Base-by-base conservation (phyloP, 2,329 filamentous ascomycete genomes). In the Canariomyces notabilis region DNA sequence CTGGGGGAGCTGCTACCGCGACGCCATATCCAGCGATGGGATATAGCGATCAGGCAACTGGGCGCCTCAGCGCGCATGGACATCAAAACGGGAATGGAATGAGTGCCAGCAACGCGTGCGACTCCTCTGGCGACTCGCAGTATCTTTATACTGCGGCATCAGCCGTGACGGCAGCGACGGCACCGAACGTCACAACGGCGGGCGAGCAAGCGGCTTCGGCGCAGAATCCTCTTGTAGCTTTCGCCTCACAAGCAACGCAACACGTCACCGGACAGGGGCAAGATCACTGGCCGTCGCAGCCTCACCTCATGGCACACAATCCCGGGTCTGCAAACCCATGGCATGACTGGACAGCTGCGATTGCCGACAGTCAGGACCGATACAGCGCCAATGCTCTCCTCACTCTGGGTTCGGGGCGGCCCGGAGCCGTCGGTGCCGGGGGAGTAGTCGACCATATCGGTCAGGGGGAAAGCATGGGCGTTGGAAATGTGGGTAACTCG, bases 281-380 rank as follows among this genome's bases (percentile, higher is more conserved):
- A 11, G 53, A 59, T 3, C 50, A 50, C 31, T 59, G 57, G 57
- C 44, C 50, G 5, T 47, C 52, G 11, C 56, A 57, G 14, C 35
- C 49, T 60, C 49, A 59, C 66, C 52, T 68, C 61, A 64, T 61
- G 61, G 29, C 59, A 32, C 49, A 49, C 21, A 58, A 63, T 31
- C 35, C 37, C 53, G 67, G 64, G 6, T 15, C 41, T 4, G 26
- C 44, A 1, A 77, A 72, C 49, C 66, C 72, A 0, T 79, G 75
- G 75, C 68, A 75, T 14, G 72, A 77, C 60, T 79, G 76, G 76
- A 72, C 74, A 7, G 66, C 69, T 0, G 72, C 74, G 43, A 71
- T 79, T 21, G 67, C 70, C 26, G 70, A 75, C 52, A 71, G 61
- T 26, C 71, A 74, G 47, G 72, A 75, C 36, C 66, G 71, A 19